These are phyloP conservation scores for Penicillium nordicum DNA, from an alignment of 2,329 filamentous ascomycete species.

Conservation along the genomic window DNA sequence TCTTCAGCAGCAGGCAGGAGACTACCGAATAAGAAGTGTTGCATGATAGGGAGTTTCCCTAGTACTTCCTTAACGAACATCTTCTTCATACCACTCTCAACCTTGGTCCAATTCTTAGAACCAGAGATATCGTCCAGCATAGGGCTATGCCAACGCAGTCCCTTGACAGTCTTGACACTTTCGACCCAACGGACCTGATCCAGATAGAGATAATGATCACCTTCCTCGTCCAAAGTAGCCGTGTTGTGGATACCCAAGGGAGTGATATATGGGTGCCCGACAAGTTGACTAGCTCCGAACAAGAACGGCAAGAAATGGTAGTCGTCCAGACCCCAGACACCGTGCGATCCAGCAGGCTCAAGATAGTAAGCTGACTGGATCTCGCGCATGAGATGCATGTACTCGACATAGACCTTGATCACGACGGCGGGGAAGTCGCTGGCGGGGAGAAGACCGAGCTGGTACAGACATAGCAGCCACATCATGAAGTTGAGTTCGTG, in stretches of 20 bases:
- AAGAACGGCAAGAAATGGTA: constrained; percentile 97
- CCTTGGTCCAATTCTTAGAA: constrained; percentile 84
- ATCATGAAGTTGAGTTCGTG: constrained; percentile 97
- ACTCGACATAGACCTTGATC: constrained; percentile 74
- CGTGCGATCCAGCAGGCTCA: constrained; percentile 93
- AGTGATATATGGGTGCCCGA: constrained; percentile 77
- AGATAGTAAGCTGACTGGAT: constrained; percentile 93
- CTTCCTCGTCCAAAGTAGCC: constrained; percentile 81
- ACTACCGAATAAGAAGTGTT: constrained; percentile 92
- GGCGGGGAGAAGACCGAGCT: constrained; percentile 62
- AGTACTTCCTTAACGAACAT: constrained; percentile 96
- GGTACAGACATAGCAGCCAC: constrained; percentile 92
- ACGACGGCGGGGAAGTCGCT: constrained; percentile 71
- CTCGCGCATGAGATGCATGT: constrained; percentile 79
- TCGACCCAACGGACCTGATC: constrained; percentile 94
- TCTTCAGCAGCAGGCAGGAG: constrained; percentile 74
- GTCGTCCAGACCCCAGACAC: constrained; percentile 96
- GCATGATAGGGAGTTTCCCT: constrained; percentile 93
- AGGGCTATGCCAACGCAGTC: constrained; percentile 90
- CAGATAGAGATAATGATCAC: constrained; percentile 80
- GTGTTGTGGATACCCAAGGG: constrained; percentile 81
- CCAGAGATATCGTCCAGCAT: constrained; percentile 98
- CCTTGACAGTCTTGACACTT: constrained; percentile 91
- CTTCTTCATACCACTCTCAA: constrained; percentile 89
- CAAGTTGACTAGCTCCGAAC: constrained; percentile 85